A percentile compares a stretch with the other conserved stretches of the same genome.
phyloP scores from a whole-genome alignment of 148 eudicot genomes.

The Rhododendron molle region DNA sequence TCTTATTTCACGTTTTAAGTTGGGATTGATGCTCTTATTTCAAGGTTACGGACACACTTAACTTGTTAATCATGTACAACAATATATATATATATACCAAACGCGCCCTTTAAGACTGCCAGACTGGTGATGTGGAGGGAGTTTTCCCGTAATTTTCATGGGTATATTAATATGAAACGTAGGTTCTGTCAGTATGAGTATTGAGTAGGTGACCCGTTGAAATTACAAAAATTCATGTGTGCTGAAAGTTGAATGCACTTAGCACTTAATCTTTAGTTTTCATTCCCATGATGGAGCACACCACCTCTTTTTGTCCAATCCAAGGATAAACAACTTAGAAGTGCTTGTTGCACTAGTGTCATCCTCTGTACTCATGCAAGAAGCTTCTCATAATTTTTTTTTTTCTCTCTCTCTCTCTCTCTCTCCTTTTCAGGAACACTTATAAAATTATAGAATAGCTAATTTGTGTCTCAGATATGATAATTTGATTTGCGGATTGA shows the following conservation, averaged over 20 bases:
- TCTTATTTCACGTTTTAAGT: background rate
- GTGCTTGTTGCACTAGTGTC: background rate
- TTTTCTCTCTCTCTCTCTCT: too few relatives aligned
- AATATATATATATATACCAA: too few relatives aligned
- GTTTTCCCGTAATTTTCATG: too few relatives aligned
- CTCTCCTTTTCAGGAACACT: background rate
- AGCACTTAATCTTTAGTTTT: background rate
- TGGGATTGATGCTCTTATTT: background rate
- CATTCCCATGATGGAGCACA: background rate
- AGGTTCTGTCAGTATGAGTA: background rate
- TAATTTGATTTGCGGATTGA: background rate
- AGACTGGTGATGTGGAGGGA: too few relatives aligned
- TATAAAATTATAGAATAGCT: background rate
- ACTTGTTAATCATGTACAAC: background rate
- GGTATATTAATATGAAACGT: background rate
- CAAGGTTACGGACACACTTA: background rate
- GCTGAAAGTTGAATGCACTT: background rate
- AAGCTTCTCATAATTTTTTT: background rate
- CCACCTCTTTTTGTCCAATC: background rate
- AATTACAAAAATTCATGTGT: background rate
- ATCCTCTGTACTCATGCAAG: background rate
- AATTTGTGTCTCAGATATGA: background rate
- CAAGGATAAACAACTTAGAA: background rate
- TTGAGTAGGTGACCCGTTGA: background rate
- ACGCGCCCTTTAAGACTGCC: too few relatives aligned